Evolutionary conservation across 139 green algal genomes (phyloP), one percentile per base, ranked within the genome.

Genomic region (Desmodesmus armatus): DNA sequence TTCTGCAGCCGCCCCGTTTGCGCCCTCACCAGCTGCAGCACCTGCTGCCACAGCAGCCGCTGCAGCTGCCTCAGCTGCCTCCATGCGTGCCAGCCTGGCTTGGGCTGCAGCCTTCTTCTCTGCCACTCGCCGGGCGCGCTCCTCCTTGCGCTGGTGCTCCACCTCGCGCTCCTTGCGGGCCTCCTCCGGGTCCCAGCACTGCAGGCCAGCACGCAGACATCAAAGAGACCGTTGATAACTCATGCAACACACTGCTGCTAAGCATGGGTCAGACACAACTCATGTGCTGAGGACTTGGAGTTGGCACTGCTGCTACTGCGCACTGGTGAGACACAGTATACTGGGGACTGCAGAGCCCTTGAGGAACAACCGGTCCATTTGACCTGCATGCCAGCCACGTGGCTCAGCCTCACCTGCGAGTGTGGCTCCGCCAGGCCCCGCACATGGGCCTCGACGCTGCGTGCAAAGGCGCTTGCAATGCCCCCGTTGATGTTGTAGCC

Each of bases 401-500:
- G 53, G 21, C 53, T 65, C 53, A 65, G 76, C 73, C 75, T 92
- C 9, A 75, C 65, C 72, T 92, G 66, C 9, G 11, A 17, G 80
- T 95, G 86, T 39, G 80, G 76, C 17, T 93, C 91, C 3, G 87
- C 84, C 51, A 99, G 89, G 6, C 91, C 92, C 0, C 90, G 85
- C 31, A 98, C 94, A 81, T 99, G 96, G 2, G 96, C 91, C 0
- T 95, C 96, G 27, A 98, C 95, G 49, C 84, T 93, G 29, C 96
- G 91, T 4, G 95, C 93, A 86, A 99, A 98, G 9, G 96, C 92
- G 31, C 89, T 96, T 2, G 95, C 91, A 5, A 94, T 37, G 43
- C 87, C 87, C 1, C 96, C 96, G 67, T 96, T 92, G 40, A 98
- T 94, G 86, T 95, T 93, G 91, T 99, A 99, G 6, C 96, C 96